phyloP scores from a whole-genome alignment of 2,329 filamentous ascomycete genomes.

The Fusarium papillatum region DNA sequence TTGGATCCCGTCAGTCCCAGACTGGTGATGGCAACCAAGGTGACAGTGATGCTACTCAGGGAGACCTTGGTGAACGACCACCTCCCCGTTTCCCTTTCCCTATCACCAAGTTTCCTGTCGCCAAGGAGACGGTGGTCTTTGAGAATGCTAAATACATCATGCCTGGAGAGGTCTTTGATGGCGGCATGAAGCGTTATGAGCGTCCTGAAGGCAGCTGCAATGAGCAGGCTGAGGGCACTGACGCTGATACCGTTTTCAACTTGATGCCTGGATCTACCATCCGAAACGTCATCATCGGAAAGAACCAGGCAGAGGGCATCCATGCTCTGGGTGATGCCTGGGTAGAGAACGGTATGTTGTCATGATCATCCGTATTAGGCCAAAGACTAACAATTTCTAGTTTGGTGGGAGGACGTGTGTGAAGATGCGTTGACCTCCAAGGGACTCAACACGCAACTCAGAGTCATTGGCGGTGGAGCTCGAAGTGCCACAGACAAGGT shows the following conservation, averaged over 20 bases:
- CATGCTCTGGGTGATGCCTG: constrained; percentile 47
- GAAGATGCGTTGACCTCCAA: constrained; percentile 46
- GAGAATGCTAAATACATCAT: constrained; percentile 48
- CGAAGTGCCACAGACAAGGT: constrained; percentile 47
- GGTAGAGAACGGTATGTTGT: constrained; percentile 46
- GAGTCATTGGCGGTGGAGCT: constrained; percentile 47
- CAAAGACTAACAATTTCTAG: constrained; percentile 2
- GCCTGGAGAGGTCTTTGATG: constrained; percentile 49
- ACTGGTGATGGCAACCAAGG: constrained; percentile 43
- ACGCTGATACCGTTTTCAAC: constrained; percentile 56
- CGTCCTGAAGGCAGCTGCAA: constrained; percentile 56
- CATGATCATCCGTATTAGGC: rapidly evolving
- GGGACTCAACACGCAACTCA: constrained; percentile 45
- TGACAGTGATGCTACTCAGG: constrained; percentile 41
- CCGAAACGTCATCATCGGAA: constrained; percentile 55
- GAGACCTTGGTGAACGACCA: constrained; percentile 42
- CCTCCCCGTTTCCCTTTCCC: constrained; percentile 47
- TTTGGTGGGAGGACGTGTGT: constrained; percentile 49
- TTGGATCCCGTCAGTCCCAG: constrained; percentile 30
- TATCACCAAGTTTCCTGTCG: constrained; percentile 45
- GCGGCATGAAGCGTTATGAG: constrained; percentile 54
- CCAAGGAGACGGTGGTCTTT: constrained; percentile 45
- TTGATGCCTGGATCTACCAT: constrained; percentile 52
- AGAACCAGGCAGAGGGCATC: constrained; percentile 50
- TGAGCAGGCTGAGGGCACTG: constrained; percentile 58